Conservation (phyloP, 2,329 filamentous ascomycete species). For the Volutella citrinella region DNA sequence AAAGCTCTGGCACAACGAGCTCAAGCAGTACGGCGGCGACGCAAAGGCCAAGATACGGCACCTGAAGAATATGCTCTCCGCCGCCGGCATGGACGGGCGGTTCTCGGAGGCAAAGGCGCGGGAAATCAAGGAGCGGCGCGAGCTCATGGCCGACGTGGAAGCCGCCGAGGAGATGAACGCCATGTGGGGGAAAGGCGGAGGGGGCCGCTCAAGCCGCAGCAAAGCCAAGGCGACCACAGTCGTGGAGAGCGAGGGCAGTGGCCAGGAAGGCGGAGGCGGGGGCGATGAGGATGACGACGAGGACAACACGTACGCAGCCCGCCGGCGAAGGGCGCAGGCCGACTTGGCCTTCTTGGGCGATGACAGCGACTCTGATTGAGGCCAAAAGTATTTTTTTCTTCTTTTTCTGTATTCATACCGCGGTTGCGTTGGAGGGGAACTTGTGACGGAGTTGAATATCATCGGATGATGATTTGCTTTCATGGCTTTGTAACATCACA, state of each 20-base stretch:
- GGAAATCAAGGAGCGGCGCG: conserved; percentile 82
- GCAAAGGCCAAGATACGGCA: conserved; percentile 77
- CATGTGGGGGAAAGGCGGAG: conserved; percentile 63
- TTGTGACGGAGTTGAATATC: too few species aligned
- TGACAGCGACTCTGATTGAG: conserved; percentile 62
- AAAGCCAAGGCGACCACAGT: conserved; percentile 29
- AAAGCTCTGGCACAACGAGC: conserved; percentile 85
- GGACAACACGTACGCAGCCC: conserved; percentile 38
- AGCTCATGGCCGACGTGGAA: conserved; percentile 80
- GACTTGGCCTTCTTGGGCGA: conserved; percentile 66
- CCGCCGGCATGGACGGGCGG: conserved; percentile 83
- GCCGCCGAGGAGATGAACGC: conserved; percentile 78
- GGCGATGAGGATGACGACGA: conserved; percentile 28
- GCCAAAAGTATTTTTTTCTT: too few species aligned
- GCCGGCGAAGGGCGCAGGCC: conserved; percentile 45
- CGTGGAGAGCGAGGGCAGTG: conserved; percentile 31
- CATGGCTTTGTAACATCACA: conserved; percentile 3
- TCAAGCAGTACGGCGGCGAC: conserved; percentile 71
- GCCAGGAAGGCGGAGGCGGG: conserved; percentile 19
- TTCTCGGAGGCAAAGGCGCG: conserved; percentile 82
- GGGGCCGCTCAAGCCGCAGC: conserved; percentile 40
- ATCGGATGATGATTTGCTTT: conserved; percentile 4
- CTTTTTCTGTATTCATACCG: too few species aligned
- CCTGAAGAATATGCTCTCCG: conserved; percentile 72
- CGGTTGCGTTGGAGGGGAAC: not conserved